A percentile compares a stretch with the other conserved stretches of the same genome.
phyloP scores from a whole-genome alignment of 2,329 filamentous ascomycete genomes.

The Paraconiothyrium brasiliense region DNA sequence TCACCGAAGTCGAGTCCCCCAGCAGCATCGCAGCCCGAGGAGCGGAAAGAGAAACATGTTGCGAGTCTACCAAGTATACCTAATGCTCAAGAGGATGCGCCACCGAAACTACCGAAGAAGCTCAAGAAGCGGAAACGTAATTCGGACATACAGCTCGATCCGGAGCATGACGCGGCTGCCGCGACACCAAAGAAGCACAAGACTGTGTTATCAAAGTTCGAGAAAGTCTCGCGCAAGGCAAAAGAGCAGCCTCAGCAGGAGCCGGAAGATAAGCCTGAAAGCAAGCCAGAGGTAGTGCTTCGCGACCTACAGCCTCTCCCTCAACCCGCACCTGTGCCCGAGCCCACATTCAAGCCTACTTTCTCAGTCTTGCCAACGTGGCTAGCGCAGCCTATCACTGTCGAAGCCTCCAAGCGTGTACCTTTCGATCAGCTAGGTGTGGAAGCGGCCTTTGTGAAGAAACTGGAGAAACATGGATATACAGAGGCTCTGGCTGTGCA shows the following conservation, averaged over 20 bases:
- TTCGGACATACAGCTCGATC: conserved; percentile 28
- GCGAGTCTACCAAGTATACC: conserved; percentile 2
- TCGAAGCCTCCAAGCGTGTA: conserved; percentile 67
- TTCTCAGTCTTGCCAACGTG: conserved; percentile 83
- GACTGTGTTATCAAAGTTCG: conserved; percentile 56
- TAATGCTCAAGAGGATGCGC: conserved; percentile 19
- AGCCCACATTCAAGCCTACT: conserved; percentile 67
- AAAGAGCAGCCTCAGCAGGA: conserved; percentile 29
- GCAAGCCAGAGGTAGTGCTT: conserved; percentile 55
- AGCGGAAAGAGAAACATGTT: not conserved
- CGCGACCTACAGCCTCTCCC: conserved; percentile 84
- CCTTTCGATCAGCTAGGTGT: conserved; percentile 74
- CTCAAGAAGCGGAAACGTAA: conserved; percentile 49
- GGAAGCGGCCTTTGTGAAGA: conserved; percentile 65
- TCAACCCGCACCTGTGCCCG: conserved; percentile 73
- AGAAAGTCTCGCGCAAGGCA: conserved; percentile 49
- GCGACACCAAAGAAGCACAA: conserved; percentile 47
- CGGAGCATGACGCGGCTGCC: conserved; percentile 40
- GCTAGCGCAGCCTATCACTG: conserved; percentile 78
- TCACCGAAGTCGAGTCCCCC: not conserved
- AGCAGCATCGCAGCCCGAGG: not conserved
- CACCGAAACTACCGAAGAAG: conserved; percentile 35
- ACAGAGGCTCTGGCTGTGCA: conserved; percentile 80
- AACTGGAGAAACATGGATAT: conserved; percentile 74
- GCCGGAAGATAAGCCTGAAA: conserved; percentile 46